Evolutionary conservation across 192 early-diverging fungal genomes (phyloP).

Genomic region (Oehlia diaphana): DNA sequence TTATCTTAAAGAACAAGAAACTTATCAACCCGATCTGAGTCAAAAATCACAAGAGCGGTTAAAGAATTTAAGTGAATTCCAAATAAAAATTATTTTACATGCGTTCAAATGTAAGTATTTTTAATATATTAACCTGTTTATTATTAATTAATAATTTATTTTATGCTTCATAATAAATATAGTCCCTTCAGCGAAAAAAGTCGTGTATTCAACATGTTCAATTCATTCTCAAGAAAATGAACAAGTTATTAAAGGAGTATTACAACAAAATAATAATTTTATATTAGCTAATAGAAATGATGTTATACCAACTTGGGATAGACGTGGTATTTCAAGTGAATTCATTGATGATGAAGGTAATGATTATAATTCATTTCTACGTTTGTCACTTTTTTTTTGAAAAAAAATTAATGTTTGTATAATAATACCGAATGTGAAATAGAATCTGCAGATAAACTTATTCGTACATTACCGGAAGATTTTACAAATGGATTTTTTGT

Average conservation of each 20-base stretch:
- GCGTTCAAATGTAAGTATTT: slow-evolving; percentile 66
- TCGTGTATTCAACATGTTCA: slow-evolving; percentile 97
- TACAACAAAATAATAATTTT: slow-evolving; percentile 52
- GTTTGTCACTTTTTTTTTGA: background rate
- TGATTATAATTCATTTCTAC: background rate
- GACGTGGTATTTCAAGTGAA: slow-evolving; percentile 69
- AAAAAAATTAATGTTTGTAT: background rate
- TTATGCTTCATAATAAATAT: background rate
- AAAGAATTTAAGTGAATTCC: slow-evolving; percentile 81
- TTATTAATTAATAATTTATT: background rate
- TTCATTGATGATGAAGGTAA: slow-evolving; percentile 41
- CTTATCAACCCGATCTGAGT: slow-evolving; percentile 30
- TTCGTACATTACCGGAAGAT: slow-evolving; percentile 83
- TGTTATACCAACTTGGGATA: slow-evolving; percentile 77
- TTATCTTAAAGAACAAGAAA: slow-evolving; percentile 38
- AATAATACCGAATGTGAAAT: slow-evolving; percentile 27
- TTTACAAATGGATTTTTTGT: slow-evolving; percentile 97
- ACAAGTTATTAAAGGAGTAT: slow-evolving; percentile 70
- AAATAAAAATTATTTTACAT: slow-evolving; percentile 76
- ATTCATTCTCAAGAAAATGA: slow-evolving; percentile 93
- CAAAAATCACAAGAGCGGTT: slow-evolving; percentile 60
- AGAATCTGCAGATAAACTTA: slow-evolving; percentile 61
- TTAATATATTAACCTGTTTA: background rate
- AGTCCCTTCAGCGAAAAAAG: slow-evolving; percentile 77
- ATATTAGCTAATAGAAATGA: slow-evolving; percentile 49